Conservation (phyloP, 2,329 filamentous ascomycete species). For the Aspergillus melleus region DNA sequence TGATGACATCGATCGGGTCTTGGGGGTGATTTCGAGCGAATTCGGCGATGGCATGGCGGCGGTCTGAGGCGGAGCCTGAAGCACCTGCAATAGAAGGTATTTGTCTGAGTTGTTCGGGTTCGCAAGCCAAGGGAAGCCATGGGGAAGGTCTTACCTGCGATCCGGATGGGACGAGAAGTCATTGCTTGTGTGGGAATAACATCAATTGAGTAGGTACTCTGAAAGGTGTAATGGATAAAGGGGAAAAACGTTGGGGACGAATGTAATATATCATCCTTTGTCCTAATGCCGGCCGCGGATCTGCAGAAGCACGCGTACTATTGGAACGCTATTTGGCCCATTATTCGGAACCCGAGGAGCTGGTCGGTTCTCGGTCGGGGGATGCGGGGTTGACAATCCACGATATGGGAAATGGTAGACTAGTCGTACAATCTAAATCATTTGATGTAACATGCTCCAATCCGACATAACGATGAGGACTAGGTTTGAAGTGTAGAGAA, state of each 20-base stretch:
- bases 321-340: too few relatives aligned
- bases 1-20: constrained; percentile 50
- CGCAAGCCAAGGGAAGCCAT: too few relatives aligned
- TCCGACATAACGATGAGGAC: too few relatives aligned
- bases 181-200: constrained; percentile 9
- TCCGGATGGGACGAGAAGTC: constrained; percentile 27
- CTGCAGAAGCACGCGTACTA: background rate
- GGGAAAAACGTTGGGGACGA: too few relatives aligned
- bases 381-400: constrained; percentile 12
- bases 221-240: too few relatives aligned
- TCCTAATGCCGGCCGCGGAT: too few relatives aligned
- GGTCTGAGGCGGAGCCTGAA: constrained; percentile 48
- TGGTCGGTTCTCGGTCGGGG: constrained; percentile 17
- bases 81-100: constrained; percentile 30
- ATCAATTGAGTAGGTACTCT: background rate
- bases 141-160: constrained; percentile 24
- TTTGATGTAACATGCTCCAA: too few relatives aligned
- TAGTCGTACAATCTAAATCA: too few relatives aligned
- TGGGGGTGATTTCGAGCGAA: constrained; percentile 43
- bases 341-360: constrained; percentile 3
- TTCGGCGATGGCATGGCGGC: constrained; percentile 46
- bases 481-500: too few relatives aligned
- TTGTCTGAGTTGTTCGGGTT: too few relatives aligned
- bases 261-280: too few relatives aligned
- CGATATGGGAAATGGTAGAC: too few relatives aligned